Conservation (phyloP, 257 asterid genomes). For the Petunia axillaris region DNA sequence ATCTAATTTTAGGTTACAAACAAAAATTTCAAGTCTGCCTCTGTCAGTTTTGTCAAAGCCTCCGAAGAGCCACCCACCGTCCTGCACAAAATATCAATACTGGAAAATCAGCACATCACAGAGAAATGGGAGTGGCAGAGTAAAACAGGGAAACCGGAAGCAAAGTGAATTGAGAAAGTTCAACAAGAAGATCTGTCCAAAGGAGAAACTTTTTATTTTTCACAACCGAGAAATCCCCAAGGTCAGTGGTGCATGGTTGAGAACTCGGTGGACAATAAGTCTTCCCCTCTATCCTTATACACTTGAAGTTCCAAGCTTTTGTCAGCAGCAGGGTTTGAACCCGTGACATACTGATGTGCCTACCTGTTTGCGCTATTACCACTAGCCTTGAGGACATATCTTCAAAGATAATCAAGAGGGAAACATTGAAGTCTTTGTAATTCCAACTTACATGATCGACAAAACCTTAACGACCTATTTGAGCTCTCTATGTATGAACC, state of each 20-base stretch:
- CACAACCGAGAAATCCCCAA: no score
- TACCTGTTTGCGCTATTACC: no score
- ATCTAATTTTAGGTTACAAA: constrained; percentile 51
- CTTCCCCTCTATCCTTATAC: no score
- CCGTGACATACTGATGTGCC: no score
- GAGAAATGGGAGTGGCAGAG: not conserved
- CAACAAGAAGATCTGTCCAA: not conserved
- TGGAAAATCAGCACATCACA: constrained; percentile 19
- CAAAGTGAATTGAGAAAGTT: not conserved
- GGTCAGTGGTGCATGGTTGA: no score
- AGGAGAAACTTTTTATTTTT: not conserved
- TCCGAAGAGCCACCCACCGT: constrained; percentile 89
- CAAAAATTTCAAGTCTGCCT: constrained; percentile 81
- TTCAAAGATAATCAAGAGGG: not conserved
- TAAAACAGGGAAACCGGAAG: not conserved
- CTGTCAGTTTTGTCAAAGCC: constrained; percentile 80
- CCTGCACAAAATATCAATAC: constrained; percentile 46
- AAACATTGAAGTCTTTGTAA: not conserved
- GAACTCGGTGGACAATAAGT: no score
- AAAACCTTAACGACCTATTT: not conserved
- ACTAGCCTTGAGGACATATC: no score
- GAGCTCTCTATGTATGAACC: not conserved
- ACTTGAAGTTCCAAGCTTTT: no score
- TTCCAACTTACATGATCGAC: not conserved
- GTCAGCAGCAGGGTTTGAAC: no score